Base-by-base conservation (phyloP, 2,329 filamentous ascomycete species). In the Zymoseptoria brevis region DNA sequence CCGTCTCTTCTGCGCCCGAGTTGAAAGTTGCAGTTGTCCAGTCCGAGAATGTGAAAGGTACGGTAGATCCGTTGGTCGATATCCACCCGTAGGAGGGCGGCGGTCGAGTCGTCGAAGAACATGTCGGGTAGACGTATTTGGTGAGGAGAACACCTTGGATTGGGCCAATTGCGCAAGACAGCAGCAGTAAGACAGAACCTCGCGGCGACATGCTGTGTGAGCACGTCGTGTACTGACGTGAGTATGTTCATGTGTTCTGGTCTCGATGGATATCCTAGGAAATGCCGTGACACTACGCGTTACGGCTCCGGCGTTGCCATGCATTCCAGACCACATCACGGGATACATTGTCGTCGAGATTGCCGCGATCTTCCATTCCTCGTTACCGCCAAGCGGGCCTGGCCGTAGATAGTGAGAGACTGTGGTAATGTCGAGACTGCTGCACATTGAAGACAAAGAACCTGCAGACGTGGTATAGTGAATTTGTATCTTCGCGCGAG, bases 81-180 rank as follows among this genome's bases (percentile, higher is more conserved):
- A 59, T 48, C 57, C 53, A 59, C 9, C 57, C 53, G 19, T 21
- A 30, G 9, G 57, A 56, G 21, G 49, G 53, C n/a, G 52, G 5
- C 21, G 24, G 41, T 19, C 29, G 19, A 7, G 29, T 26, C 22
- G 54, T 52, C 7, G 53, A 56, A 22, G 57, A 41, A 52, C 57
- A 59, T 19, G 50, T 24, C 13, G 24, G 30, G 29, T 56, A 50
- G 29, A 59, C 57, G 41, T 53, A 55, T 48, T 59, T 56, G 6
- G 57, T 59, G 19, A 59, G 22, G 4, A 57, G 19, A n/a, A 19
- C 13, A 19, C 50, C 50, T 11, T 51, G 22, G 7, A 51, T 24
- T 21, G 50, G 19, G n/a, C n/a, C 19, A 8, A 22, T 9, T 24
- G 22, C 50, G 19, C 50, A 51, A 19, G 50, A 19, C 50, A 51